Evolutionary conservation across 257 asterid species (phyloP).

Genomic region (Plantago major): DNA sequence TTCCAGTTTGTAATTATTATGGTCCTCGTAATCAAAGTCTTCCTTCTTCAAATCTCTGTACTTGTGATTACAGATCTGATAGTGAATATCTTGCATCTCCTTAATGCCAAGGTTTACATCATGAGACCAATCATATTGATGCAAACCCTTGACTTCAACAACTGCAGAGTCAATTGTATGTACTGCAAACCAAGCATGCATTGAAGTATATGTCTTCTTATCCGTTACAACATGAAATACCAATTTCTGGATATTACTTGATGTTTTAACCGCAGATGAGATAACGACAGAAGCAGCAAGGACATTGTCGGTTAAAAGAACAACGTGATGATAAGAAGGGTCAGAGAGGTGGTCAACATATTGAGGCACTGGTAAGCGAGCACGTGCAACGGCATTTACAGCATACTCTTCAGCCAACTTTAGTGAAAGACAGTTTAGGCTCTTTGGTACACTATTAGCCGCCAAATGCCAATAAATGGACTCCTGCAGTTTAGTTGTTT

Average conservation of each 20-base stretch:
- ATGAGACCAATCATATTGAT: conserved; percentile 83
- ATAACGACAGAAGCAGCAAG: conserved; percentile 86
- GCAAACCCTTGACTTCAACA: conserved; percentile 83
- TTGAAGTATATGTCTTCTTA: conserved; percentile 68
- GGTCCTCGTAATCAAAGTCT: conserved; percentile 34
- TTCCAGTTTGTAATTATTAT: conserved; percentile 41
- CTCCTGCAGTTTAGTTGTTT: conserved; percentile 58
- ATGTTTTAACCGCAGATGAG: conserved; percentile 53
- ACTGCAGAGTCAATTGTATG: conserved; percentile 54
- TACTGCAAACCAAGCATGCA: conserved; percentile 92
- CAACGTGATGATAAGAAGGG: conserved; percentile 61
- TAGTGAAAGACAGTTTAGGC: conserved; percentile 75
- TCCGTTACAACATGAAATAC: conserved; percentile 84
- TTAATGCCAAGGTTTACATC: conserved; percentile 53
- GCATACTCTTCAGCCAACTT: conserved; percentile 77
- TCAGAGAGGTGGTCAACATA: conserved; percentile 53
- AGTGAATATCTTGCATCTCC: conserved; percentile 76
- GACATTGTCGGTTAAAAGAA: conserved; percentile 78
- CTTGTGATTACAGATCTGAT: conserved; percentile 49
- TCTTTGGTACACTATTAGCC: conserved; percentile 66
- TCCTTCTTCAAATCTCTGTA: conserved; percentile 38
- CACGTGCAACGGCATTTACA: conserved; percentile 66
- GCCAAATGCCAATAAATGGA: conserved; percentile 76
- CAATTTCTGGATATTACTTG: conserved; percentile 48
- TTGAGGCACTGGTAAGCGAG: conserved; percentile 69